Evolutionary conservation across 306 rosid species (phyloP), one percentile per base, ranked within the genome.

Genomic region (Neltuma alba): DNA sequence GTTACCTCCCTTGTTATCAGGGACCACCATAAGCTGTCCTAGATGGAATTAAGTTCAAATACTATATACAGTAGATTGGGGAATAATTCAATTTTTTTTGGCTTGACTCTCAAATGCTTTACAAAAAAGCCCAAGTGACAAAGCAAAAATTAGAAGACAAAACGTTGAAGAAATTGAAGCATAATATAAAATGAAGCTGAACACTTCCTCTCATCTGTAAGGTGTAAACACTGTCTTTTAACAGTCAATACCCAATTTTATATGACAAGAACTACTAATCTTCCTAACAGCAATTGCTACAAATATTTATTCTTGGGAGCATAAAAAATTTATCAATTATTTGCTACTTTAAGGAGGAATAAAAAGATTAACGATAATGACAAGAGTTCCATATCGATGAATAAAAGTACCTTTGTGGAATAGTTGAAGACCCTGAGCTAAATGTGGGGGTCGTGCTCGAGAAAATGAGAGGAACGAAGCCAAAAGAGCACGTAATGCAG

Each of bases 351-450:
- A 48, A 27, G 50, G 11, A 62, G n/a, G 69, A 28, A 65, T 52
- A 52, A 21, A 37, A 75, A 72, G 38, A 76, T 73, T 68, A 65
- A 38, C 23, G 41, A 72, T 76, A 72, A 74, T 13, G 47, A 66
- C 62, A 55, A 18, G 40, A 68, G 50, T 62, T 28, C 58, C 75
- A 54, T 50, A 73, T 33, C 47, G 64, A 47, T 48, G 37, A 50
- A 71, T 47, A 77, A 60, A 83, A 62, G 81, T 89, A 95, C 99
- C 99, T 88, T 82, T 86, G 12, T 83, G 85, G 72, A 92, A 91
- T 80, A 95, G 94, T 84, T 89, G 97, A 63, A 95, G 92, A 81
- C 99, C 97, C 89, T 86, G 91, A 64, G 92, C 81, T 72, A 95
- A 82, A 88, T 85, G 83, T 52, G 92, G 90, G 58, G 98, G 85